These are phyloP conservation scores for Leishmania aethiopica DNA, from an alignment of 208 protist genomes.

Conservation along the genomic window DNA sequence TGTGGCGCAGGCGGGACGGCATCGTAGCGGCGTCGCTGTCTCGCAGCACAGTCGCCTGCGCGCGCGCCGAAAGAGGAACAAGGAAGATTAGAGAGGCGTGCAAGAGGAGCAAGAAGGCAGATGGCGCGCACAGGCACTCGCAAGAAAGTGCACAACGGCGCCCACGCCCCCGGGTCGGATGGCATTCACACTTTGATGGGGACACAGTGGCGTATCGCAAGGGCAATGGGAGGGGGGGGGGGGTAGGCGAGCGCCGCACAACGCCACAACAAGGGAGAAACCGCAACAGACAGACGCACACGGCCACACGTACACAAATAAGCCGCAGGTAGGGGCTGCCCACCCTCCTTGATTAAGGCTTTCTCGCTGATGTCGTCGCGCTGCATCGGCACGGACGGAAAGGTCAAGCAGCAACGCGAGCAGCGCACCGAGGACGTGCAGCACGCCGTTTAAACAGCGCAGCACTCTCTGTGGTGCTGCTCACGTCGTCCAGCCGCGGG, in stretches of 20 bases:
- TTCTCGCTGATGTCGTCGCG: conserved; percentile 44
- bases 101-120: not conserved
- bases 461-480: conserved; percentile 79
- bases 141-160: not conserved
- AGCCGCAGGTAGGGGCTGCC: not conserved
- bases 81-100: too few relatives aligned
- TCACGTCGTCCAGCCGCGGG: conserved; percentile 81
- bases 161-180: not conserved
- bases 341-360: conserved; percentile 36
- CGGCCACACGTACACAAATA: not conserved
- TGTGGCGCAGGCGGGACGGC: not conserved
- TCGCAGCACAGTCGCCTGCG: not conserved
- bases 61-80: too few relatives aligned
- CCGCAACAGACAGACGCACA: not conserved
- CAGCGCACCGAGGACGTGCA: conserved; percentile 73
- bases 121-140: not conserved
- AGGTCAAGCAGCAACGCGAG: conserved; percentile 69
- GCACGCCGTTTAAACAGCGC: conserved; percentile 56
- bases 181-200: not conserved
- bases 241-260: not conserved
- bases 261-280: too few relatives aligned
- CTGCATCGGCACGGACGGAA: conserved; percentile 80
- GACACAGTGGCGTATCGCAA: not conserved
- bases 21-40: not conserved
- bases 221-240: not conserved